phyloP scores from a whole-genome alignment of 2,329 filamentous ascomycete genomes.

The Botrytis deweyae region DNA sequence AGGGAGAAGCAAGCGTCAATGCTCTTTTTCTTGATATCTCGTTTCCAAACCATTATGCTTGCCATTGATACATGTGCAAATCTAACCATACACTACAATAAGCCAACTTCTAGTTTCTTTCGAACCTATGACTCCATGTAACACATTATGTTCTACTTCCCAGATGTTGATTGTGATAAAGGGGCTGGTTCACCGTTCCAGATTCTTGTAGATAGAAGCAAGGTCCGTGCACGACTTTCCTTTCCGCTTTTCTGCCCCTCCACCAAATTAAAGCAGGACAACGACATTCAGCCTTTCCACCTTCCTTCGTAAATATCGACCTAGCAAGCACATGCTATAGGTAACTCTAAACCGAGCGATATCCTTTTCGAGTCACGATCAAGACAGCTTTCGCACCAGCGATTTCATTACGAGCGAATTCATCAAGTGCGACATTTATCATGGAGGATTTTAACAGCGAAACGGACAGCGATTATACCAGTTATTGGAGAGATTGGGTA shows the following conservation, averaged over 20 bases:
- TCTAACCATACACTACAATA: neutral
- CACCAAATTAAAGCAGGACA: conserved; percentile 20
- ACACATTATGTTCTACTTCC: neutral
- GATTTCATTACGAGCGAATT: neutral
- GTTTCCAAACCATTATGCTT: neutral
- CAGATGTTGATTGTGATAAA: neutral
- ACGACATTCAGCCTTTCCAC: conserved; percentile 17
- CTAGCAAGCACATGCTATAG: conserved; percentile 37
- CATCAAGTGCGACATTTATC: conserved; percentile 26
- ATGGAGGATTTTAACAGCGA: conserved; percentile 99
- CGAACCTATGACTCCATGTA: neutral
- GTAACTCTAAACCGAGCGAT: neutral
- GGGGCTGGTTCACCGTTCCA: conserved; percentile 1
- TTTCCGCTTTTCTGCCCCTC: conserved; percentile 21
- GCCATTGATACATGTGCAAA: neutral
- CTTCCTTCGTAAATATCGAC: conserved; percentile 21
- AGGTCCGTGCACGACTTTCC: conserved; percentile 12
- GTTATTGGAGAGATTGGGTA: conserved; percentile 99
- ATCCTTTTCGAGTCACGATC: neutral
- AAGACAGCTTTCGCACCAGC: neutral
- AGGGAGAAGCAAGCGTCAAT: neutral
- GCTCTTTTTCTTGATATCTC: neutral
- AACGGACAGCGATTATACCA: conserved; percentile 98
- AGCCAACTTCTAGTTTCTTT: neutral
- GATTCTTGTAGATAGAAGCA: neutral